Conservation (phyloP, 352 stramenopile genomes). For the Phytophthora constricta region DNA sequence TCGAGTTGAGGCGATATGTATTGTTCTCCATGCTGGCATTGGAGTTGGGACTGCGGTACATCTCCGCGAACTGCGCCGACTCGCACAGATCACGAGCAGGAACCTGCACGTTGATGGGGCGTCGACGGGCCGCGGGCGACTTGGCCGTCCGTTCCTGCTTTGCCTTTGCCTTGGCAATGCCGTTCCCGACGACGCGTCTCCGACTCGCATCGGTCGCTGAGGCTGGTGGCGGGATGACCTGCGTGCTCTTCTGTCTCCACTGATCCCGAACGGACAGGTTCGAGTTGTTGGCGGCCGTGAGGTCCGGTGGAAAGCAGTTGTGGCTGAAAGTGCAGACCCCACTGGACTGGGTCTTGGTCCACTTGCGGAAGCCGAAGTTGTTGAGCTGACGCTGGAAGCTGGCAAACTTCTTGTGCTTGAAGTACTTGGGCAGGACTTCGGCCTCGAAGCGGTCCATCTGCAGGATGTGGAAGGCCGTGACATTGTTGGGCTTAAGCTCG, state of each 20-base stretch:
- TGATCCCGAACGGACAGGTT: constrained; percentile 67
- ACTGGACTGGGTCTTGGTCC: constrained; percentile 82
- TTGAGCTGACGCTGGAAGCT: constrained; percentile 93
- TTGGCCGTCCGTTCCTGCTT: constrained; percentile 23
- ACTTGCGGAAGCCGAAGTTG: constrained; percentile 93
- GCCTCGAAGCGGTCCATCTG: constrained; percentile 82
- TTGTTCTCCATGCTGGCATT: constrained; percentile 34
- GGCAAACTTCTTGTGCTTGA: constrained; percentile 93
- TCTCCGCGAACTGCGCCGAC: constrained; percentile 21
- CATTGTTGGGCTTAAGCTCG: constrained; percentile 62
- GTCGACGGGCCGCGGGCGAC: constrained; percentile 7
- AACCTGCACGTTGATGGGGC: constrained; percentile 28
- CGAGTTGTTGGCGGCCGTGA: constrained; percentile 39
- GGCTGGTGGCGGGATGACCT: constrained; percentile 28
- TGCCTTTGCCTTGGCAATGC: constrained; percentile 48
- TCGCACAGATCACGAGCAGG: constrained; percentile 20
- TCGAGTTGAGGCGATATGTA: constrained; percentile 31
- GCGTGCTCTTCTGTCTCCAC: constrained; percentile 73
- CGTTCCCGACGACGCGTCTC: constrained; percentile 51
- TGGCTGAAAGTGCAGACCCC: constrained; percentile 87
- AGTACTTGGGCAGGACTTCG: constrained; percentile 92
- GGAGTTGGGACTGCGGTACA: constrained; percentile 40
- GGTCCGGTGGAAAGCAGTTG: constrained; percentile 79
- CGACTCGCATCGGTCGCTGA: constrained; percentile 5
- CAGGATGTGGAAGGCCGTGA: constrained; percentile 80